Percentiles rank a stretch among this genome's conserved stretches.
Evolutionary conservation across 768 basidiomycete species (phyloP).

Genomic region (Coprinopsis sp.): DNA sequence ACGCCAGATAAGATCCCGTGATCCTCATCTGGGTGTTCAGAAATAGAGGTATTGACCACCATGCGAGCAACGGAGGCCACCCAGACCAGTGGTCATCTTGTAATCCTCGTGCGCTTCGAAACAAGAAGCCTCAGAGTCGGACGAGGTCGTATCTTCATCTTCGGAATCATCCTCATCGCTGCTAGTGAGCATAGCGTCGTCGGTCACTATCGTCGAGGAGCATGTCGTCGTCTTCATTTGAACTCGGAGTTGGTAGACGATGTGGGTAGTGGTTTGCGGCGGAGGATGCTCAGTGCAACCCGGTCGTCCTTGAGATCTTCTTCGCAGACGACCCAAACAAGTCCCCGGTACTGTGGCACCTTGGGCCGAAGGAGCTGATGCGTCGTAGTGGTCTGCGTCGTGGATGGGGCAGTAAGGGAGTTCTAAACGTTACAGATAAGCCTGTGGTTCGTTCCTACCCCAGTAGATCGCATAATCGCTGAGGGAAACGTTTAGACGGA

Average conservation of each 20-base stretch:
- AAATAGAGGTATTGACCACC: slow-evolving; percentile 4
- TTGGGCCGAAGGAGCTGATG: slow-evolving; percentile 13
- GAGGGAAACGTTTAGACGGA: too few relatives aligned
- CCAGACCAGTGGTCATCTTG: slow-evolving; percentile 17
- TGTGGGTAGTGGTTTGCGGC: slow-evolving; percentile 22
- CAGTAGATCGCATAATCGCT: too few relatives aligned
- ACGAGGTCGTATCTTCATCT: slow-evolving; percentile 13
- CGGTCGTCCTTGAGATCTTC: slow-evolving; percentile 50
- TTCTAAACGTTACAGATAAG: too few relatives aligned
- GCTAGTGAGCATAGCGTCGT: slow-evolving; percentile 19
- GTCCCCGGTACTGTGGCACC: slow-evolving; percentile 56
- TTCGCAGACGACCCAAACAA: slow-evolving; percentile 79
- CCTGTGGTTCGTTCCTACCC: too few relatives aligned
- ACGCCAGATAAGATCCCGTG: slow-evolving; percentile 12
- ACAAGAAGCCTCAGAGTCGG: slow-evolving; percentile 17
- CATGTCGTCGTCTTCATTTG: background rate
- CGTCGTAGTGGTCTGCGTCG: slow-evolving; percentile 14
- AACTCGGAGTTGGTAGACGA: slow-evolving; percentile 8
- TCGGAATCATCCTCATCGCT: slow-evolving; percentile 18
- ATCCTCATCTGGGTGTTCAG: slow-evolving; percentile 3
- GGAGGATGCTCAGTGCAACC: slow-evolving; percentile 29
- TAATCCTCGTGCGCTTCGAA: slow-evolving; percentile 28
- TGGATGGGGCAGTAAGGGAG: background rate
- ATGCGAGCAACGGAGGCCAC: slow-evolving; percentile 6
- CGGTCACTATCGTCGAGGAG: slow-evolving; percentile 14